Evolutionary conservation across 805 yeast species (phyloP).

Genomic region (Lachancea waltii): DNA sequence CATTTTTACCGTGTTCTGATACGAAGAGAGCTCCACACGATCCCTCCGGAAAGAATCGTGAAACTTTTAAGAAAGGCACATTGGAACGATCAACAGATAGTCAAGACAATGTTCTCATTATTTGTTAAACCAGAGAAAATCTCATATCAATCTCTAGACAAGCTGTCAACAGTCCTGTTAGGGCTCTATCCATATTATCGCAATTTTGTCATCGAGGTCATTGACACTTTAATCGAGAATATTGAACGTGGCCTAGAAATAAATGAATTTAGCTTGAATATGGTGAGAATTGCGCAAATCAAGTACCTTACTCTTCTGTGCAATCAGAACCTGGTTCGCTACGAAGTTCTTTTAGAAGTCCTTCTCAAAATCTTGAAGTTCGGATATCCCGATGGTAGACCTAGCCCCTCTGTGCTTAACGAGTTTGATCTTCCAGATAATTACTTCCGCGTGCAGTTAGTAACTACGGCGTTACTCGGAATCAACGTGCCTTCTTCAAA

Average conservation of each 20-base stretch:
- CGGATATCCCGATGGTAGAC: slow-evolving; percentile 60
- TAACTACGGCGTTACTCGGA: slow-evolving; percentile 38
- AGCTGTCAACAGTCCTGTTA: slow-evolving; percentile 44
- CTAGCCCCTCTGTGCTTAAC: slow-evolving; percentile 37
- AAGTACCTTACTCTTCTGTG: slow-evolving; percentile 54
- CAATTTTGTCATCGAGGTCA: slow-evolving; percentile 38
- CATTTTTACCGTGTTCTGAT: slow-evolving; percentile 45
- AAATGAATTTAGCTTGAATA: slow-evolving; percentile 51
- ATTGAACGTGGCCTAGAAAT: slow-evolving; percentile 59
- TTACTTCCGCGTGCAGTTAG: slow-evolving; percentile 63
- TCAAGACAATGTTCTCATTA: slow-evolving; percentile 32
- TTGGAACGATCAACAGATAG: slow-evolving; percentile 38
- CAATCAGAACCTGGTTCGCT: slow-evolving; percentile 41
- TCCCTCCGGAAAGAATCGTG: slow-evolving; percentile 33
- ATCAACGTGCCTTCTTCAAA: slow-evolving; percentile 18
- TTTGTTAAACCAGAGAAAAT: slow-evolving; percentile 59
- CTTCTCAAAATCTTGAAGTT: slow-evolving; percentile 51
- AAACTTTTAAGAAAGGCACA: slow-evolving; percentile 40
- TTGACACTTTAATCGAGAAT: slow-evolving; percentile 63
- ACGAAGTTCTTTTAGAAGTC: slow-evolving; percentile 43
- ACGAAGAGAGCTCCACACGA: slow-evolving; percentile 41
- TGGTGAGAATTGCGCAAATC: slow-evolving; percentile 55
- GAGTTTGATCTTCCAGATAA: slow-evolving; percentile 59
- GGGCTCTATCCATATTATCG: slow-evolving; percentile 33
- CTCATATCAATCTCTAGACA: slow-evolving; percentile 47